phyloP scores from a whole-genome alignment of 73 alveolate species.

The Diophrys appendiculata region DNA sequence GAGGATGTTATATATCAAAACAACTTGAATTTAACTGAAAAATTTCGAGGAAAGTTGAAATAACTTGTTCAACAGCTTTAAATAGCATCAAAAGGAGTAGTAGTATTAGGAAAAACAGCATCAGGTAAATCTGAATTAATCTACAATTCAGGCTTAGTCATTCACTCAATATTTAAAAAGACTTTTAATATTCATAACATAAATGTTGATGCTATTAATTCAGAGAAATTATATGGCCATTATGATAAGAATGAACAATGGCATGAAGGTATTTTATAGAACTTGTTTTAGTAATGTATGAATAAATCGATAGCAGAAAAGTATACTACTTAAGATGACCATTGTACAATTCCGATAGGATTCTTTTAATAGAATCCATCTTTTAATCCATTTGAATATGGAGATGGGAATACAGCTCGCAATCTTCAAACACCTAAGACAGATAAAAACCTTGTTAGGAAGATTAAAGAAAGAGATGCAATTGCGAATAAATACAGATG shows the following conservation, averaged over 20 bases:
- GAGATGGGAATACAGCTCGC: not conserved
- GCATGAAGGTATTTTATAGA: slow-evolving; percentile 28
- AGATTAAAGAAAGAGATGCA: not conserved
- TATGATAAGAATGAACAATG: slow-evolving; percentile 17
- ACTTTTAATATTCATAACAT: slow-evolving; percentile 24
- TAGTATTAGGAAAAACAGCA: slow-evolving; percentile 27
- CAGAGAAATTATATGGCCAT: slow-evolving; percentile 22
- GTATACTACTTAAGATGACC: not conserved
- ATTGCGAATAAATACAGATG: not conserved
- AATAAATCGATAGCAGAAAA: slow-evolving; percentile 3
- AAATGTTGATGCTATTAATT: slow-evolving; percentile 13
- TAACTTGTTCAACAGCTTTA: not conserved
- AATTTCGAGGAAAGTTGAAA: slow-evolving; percentile 4
- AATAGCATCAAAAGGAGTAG: slow-evolving; percentile 1
- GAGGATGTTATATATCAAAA: not conserved
- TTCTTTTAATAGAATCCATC: not conserved
- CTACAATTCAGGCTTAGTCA: slow-evolving; percentile 17
- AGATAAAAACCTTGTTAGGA: not conserved
- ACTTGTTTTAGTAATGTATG: slow-evolving; percentile 19
- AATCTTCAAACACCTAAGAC: no score
- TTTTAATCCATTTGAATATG: not conserved
- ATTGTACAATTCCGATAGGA: not conserved
- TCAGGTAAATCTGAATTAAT: slow-evolving; percentile 36
- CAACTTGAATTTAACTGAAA: not conserved
- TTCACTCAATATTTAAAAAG: not conserved